A percentile compares a stretch with the other conserved stretches of the same genome.
phyloP scores from a whole-genome alignment of 2,329 filamentous ascomycete genomes.

The Aureobasidium namibiae region DNA sequence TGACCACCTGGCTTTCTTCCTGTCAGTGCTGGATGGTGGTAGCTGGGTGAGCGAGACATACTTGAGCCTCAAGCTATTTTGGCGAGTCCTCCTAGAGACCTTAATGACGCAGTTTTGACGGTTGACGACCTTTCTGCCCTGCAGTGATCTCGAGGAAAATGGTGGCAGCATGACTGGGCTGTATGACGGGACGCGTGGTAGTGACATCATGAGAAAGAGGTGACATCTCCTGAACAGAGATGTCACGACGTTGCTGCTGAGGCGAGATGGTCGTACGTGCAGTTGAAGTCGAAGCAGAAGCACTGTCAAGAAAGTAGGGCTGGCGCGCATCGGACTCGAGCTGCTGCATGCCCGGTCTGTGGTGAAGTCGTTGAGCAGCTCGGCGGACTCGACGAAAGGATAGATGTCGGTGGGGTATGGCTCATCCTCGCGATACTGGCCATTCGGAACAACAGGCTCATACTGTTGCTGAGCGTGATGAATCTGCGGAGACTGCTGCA shows the following conservation, averaged over 20 bases:
- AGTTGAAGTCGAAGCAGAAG: conserved; percentile 15
- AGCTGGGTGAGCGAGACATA: no score
- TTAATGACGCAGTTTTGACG: conserved; percentile 99
- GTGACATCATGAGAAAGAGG: background rate
- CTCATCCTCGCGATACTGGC: conserved; percentile 36
- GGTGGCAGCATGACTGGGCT: background rate
- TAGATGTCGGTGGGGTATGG: conserved; percentile 52
- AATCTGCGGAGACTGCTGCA: conserved; percentile 3
- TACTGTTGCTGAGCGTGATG: background rate
- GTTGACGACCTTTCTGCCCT: conserved; percentile 98
- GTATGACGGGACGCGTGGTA: background rate
- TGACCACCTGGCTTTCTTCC: no score
- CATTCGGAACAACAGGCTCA: background rate
- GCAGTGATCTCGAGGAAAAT: conserved; percentile 99
- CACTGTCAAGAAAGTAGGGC: conserved; percentile 20
- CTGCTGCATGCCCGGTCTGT: conserved; percentile 30
- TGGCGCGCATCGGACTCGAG: conserved; percentile 25
- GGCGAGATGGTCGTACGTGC: conserved; percentile 22
- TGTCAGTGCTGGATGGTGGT: no score
- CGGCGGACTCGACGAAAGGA: conserved; percentile 48
- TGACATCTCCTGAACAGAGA: conserved; percentile 1
- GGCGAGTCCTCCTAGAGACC: conserved; percentile 95
- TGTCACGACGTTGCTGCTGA: background rate
- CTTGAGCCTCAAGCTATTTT: no score
- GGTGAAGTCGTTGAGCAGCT: conserved; percentile 27